phyloP scores from a whole-genome alignment of 176 grass and related monocot species.

The Areca catechu region DNA sequence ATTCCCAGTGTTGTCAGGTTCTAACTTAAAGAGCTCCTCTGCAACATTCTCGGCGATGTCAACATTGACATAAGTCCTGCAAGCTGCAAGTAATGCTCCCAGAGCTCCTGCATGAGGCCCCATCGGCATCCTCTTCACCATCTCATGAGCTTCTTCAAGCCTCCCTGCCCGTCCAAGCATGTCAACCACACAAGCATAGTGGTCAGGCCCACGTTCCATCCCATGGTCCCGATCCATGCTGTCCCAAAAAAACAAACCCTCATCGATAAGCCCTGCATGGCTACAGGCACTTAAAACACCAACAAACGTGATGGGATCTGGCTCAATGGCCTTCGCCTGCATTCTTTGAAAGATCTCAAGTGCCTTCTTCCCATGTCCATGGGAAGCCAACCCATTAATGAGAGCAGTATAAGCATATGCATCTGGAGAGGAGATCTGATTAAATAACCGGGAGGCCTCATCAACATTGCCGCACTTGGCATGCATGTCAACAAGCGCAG shows the following conservation, averaged over 20 bases:
- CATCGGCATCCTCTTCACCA: conserved; percentile 55
- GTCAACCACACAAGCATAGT: conserved; percentile 61
- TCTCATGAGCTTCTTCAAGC: conserved; percentile 50
- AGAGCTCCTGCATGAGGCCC: conserved; percentile 55
- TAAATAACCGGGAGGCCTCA: conserved; percentile 38
- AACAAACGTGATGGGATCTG: conserved; percentile 64
- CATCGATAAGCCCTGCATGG: conserved; percentile 50
- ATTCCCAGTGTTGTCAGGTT: conserved; percentile 60
- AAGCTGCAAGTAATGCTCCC: conserved; percentile 58
- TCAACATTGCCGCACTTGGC: conserved; percentile 63
- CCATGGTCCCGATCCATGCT: conserved; percentile 47
- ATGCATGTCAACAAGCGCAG: conserved; percentile 65
- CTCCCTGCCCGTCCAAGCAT: conserved; percentile 68
- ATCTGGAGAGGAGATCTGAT: conserved; percentile 48
- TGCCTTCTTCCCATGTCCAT: conserved; percentile 49
- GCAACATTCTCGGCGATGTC: conserved; percentile 69
- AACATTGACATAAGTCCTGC: conserved; percentile 57
- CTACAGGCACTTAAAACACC: conserved; percentile 71
- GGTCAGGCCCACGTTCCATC: conserved; percentile 31
- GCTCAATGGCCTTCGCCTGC: conserved; percentile 31
- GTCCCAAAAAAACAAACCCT: conserved; percentile 48
- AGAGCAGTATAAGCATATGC: conserved; percentile 63
- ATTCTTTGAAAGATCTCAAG: conserved; percentile 57
- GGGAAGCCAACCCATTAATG: conserved; percentile 59
- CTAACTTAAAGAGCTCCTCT: conserved; percentile 59